Evolutionary conservation across 495 filamentous ascomycete genomes (phyloP).

Genomic region (Aspergillus homomorphus): DNA sequence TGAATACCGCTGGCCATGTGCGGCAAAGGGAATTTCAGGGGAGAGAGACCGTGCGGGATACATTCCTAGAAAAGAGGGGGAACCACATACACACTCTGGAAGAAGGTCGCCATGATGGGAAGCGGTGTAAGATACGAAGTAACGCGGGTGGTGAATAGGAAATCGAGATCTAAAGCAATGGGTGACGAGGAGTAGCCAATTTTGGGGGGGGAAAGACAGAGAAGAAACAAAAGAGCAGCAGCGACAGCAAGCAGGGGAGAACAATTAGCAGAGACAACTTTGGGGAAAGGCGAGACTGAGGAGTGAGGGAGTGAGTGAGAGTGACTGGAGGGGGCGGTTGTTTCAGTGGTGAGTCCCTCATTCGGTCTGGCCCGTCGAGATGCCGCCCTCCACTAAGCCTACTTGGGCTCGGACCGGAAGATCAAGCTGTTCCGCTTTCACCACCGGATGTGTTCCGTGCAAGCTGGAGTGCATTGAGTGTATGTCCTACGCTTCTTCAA

Average conservation of each 20-base stretch:
- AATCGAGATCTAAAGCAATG: background rate
- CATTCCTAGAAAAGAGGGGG: conserved; percentile 1
- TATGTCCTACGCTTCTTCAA: background rate
- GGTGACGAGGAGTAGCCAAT: background rate
- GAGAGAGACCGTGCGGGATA: conserved; percentile 13
- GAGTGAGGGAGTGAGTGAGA: conserved; percentile 20
- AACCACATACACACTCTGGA: conserved; percentile 73
- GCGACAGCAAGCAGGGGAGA: background rate
- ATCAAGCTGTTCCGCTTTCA: conserved; percentile 4
- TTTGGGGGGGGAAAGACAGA: background rate
- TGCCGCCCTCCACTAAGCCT: conserved; percentile 21
- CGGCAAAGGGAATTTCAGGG: conserved; percentile 20
- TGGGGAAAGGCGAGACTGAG: background rate
- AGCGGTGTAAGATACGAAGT: background rate
- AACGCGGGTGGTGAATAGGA: background rate
- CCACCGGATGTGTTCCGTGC: too few species aligned
- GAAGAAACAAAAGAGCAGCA: background rate
- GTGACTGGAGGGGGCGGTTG: conserved; percentile 1
- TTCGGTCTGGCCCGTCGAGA: conserved; percentile 30
- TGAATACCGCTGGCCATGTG: conserved; percentile 24
- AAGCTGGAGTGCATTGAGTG: background rate
- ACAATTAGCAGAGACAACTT: background rate
- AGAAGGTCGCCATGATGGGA: conserved; percentile 67
- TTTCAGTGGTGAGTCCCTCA: conserved; percentile 11
- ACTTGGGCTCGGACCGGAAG: conserved; percentile 20